A percentile compares a stretch with the other conserved stretches of the same genome.
phyloP scores from a whole-genome alignment of 2,329 filamentous ascomycete species.

The Claviceps sp. region DNA sequence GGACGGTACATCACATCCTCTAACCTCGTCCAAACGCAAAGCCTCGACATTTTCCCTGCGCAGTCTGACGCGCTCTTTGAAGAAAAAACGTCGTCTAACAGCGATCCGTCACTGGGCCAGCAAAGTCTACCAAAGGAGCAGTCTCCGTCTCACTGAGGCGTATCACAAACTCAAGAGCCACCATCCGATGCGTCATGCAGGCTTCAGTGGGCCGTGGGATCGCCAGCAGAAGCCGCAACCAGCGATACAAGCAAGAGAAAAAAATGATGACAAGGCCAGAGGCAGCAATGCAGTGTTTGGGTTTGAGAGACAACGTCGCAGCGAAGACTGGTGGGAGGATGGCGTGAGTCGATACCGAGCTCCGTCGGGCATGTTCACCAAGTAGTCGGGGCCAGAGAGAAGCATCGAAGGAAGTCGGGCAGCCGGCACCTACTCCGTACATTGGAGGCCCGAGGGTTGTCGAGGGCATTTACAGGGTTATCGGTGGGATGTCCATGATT shows the following conservation, averaged over 20 bases:
- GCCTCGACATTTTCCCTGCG: conserved; percentile 19
- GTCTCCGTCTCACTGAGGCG: conserved; percentile 13
- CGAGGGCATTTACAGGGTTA: too few species aligned
- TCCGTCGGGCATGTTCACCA: conserved; percentile 5
- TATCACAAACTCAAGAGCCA: conserved; percentile 16
- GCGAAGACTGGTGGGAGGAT: conserved; percentile 23
- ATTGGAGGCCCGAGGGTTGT: neutral
- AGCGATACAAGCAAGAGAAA: neutral
- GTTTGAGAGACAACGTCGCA: conserved; percentile 11
- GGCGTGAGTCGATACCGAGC: conserved; percentile 18
- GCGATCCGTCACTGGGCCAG: conserved; percentile 18
- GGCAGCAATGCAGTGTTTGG: conserved; percentile 13
- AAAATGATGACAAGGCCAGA: conserved; percentile 14
- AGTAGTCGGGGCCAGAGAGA: neutral
- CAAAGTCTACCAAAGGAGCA: conserved; percentile 14
- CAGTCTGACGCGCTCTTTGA: conserved; percentile 14
- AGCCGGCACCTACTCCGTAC: neutral
- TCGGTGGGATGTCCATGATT: too few species aligned
- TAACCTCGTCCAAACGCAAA: conserved; percentile 15
- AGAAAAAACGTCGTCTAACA: conserved; percentile 13
- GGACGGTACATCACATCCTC: neutral
- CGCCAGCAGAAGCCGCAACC: neutral
- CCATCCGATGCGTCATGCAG: conserved; percentile 5
- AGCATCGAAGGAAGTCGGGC: neutral
- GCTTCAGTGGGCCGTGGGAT: neutral